These are phyloP conservation scores for Chaetomiaceae sp. DNA, from an alignment of 2,329 filamentous ascomycete species.

Conservation along the genomic window DNA sequence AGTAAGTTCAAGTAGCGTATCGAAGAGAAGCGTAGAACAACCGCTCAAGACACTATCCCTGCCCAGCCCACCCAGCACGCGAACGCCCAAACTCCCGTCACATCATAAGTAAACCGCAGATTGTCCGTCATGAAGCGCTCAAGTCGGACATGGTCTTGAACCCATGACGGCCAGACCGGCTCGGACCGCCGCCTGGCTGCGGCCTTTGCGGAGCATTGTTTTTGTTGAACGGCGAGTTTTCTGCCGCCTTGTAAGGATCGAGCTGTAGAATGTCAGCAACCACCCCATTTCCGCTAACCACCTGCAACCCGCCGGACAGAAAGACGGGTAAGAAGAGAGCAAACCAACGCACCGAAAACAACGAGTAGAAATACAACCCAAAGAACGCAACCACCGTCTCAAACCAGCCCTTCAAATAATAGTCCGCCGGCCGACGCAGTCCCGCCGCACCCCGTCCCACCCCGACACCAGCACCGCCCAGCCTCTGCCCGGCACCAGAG, in stretches of 20 bases:
- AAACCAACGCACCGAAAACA: slow-evolving; percentile 52
- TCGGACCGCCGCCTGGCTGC: slow-evolving; percentile 16
- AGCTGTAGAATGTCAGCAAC: slow-evolving; percentile 38
- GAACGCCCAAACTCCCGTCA: slow-evolving; percentile 8
- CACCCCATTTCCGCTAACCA: too few species aligned
- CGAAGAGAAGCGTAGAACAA: too few species aligned
- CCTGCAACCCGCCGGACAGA: too few species aligned
- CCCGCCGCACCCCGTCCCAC: slow-evolving; percentile 16
- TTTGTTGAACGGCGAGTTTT: slow-evolving; percentile 54
- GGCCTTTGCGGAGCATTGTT: slow-evolving; percentile 33
- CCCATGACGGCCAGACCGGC: slow-evolving; percentile 30
- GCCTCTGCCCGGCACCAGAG: slow-evolving; percentile 49
- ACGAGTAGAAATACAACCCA: slow-evolving; percentile 54
- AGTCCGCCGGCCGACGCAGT: slow-evolving; percentile 6
- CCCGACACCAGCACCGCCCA: slow-evolving; percentile 46
- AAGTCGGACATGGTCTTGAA: slow-evolving; percentile 52
- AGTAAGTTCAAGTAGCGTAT: too few species aligned
- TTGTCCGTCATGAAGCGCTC: slow-evolving; percentile 10
- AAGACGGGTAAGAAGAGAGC: too few species aligned
- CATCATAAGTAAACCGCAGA: background rate
- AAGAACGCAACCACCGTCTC: slow-evolving; percentile 49
- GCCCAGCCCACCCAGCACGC: background rate
- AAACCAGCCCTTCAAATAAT: slow-evolving; percentile 39
- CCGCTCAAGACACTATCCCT: background rate
- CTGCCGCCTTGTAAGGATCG: slow-evolving; percentile 56